phyloP scores from a whole-genome alignment of 805 yeast species.

The Candida schatavii region DNA sequence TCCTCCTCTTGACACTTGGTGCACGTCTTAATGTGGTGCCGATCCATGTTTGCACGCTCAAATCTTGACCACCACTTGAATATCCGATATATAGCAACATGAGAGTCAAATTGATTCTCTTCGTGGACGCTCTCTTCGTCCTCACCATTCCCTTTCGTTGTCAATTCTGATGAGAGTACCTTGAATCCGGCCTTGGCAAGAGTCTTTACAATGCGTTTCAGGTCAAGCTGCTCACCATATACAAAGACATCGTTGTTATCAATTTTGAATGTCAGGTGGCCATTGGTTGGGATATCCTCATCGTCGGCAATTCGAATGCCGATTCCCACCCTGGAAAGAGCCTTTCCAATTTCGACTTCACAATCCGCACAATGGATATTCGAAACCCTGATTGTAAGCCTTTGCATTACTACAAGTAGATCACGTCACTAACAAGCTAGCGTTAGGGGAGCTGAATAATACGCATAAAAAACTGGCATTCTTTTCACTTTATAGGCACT shows the following conservation, averaged over 20 bases:
- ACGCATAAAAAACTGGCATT: no score
- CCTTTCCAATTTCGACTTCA: slow-evolving; percentile 31
- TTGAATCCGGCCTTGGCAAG: slow-evolving; percentile 39
- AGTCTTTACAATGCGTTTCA: slow-evolving; percentile 19
- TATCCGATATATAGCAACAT: slow-evolving; percentile 8
- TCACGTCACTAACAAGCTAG: no score
- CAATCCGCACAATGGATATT: slow-evolving; percentile 61
- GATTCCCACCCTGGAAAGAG: slow-evolving; percentile 18
- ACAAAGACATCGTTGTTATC: not conserved
- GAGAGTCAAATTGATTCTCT: not conserved
- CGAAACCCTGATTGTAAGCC: slow-evolving; percentile 23
- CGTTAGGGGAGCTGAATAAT: no score
- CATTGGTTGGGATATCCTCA: not conserved
- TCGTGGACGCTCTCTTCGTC: slow-evolving; percentile 13
- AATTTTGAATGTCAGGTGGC: not conserved
- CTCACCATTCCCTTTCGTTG: not conserved
- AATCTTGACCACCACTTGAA: slow-evolving; percentile 12
- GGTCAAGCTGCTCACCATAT: slow-evolving; percentile 12
- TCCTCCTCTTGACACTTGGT: slow-evolving; percentile 33
- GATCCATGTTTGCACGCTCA: slow-evolving; percentile 14
- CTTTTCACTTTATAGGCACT: no score
- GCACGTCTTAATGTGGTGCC: slow-evolving; percentile 42
- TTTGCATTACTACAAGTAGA: no score
- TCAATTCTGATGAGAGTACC: slow-evolving; percentile 30
- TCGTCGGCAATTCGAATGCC: not conserved